A percentile compares a stretch with the other conserved stretches of the same genome.
These are phyloP conservation scores for Sisymbrium irio DNA, from an alignment of 345 rosid genomes.

Conservation along the genomic window DNA sequence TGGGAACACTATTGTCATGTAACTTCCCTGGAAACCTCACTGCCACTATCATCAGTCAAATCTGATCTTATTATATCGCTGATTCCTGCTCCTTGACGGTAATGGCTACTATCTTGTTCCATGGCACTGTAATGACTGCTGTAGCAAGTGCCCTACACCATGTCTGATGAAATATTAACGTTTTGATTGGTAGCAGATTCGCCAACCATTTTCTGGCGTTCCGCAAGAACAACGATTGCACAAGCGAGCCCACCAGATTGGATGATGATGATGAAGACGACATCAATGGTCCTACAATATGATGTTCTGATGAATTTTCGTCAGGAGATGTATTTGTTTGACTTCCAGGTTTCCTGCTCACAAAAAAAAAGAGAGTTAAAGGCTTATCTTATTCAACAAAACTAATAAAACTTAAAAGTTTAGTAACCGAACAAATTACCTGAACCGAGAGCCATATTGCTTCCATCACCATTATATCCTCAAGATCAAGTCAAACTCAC, in stretches of 20 bases:
- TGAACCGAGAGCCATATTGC: no score
- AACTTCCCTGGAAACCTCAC: slow-evolving; percentile 9
- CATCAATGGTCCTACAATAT: slow-evolving; percentile 42
- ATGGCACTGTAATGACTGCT: slow-evolving; percentile 36
- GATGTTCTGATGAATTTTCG: slow-evolving; percentile 35
- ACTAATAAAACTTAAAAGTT: neutral
- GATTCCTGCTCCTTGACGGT: slow-evolving; percentile 54
- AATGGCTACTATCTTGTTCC: slow-evolving; percentile 43
- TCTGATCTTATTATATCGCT: slow-evolving; percentile 54
- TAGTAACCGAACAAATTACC: neutral
- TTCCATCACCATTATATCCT: slow-evolving; percentile 94
- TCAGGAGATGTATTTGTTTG: slow-evolving; percentile 36
- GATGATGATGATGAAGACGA: slow-evolving; percentile 59
- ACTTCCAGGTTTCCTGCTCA: slow-evolving; percentile 59
- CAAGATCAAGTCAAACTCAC: slow-evolving; percentile 77
- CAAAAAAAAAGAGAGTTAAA: neutral
- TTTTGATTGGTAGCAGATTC: slow-evolving; percentile 40
- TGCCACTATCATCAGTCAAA: slow-evolving; percentile 41
- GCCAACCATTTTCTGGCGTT: slow-evolving; percentile 69
- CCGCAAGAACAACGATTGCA: slow-evolving; percentile 85
- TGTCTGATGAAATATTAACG: slow-evolving; percentile 18
- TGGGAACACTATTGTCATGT: slow-evolving; percentile 6
- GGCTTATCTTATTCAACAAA: neutral
- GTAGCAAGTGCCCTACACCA: slow-evolving; percentile 6
- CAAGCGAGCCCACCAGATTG: slow-evolving; percentile 89